Base-by-base conservation (phyloP, 2,329 filamentous ascomycete species). In the Calonectria leucothoes region DNA sequence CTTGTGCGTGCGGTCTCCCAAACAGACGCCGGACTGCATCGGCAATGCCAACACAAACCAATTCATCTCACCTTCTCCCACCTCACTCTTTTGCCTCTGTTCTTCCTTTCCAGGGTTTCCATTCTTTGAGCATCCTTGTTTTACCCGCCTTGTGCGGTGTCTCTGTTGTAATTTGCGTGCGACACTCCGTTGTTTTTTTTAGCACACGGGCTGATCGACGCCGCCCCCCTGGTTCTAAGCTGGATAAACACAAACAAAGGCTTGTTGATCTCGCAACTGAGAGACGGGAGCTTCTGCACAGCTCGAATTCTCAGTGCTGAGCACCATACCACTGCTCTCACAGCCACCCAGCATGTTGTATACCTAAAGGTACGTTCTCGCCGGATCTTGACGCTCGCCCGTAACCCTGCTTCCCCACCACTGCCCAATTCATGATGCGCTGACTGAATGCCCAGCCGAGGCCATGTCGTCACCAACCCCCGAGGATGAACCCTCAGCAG, bases 381-480 rank as follows among this genome's bases (percentile, higher is more conserved):
- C 68, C 33, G 37, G 29, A 48, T 63, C 23, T 31, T 6, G 11
- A 59, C n/a, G 29, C 31, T 11, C n/a, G 23, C 55, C 37, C 45
- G 25, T 23, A 33, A 51, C 23, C 29, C 55, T 27, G 45, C n/a
- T 55, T 52, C 69, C 65, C 59, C 72, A 52, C 65, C 65, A 55
- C 39, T 45, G 51, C 69, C 57, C 64, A 48, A 51, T 45, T 33
- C 64, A 70, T 57, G 64, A 69, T 67, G 72, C 66, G 67, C 77
- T 81, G 70, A 80, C 67, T 45, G 31, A 42, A 23, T 69, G 48
- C 51, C 39, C 67, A 80, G 76, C 69, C 74, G 74, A 75, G 67
- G 77, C 66, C 77, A 81, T 81, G 80, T 77, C 79, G 78, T 81
- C 80, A 76, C 66, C 77, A 76, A 80, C 72, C 31, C 75, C 73